Evolutionary conservation across 2,329 filamentous ascomycete species (phyloP).

Genomic region (Xylaria sp.): DNA sequence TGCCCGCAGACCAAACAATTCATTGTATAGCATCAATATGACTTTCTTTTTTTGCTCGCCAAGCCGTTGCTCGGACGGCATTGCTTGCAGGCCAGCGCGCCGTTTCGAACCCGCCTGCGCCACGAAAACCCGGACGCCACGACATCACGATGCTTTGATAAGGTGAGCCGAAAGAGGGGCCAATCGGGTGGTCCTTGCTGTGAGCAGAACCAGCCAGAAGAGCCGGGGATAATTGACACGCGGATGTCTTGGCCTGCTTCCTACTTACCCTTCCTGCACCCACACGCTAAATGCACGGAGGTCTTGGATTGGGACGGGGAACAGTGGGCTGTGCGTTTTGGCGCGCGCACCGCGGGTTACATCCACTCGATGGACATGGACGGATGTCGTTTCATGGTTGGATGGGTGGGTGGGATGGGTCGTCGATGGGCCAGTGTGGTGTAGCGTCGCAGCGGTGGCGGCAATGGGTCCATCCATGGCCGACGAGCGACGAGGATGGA

Average conservation of each 20-base stretch:
- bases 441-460: slow-evolving; percentile 38
- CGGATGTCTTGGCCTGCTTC: slow-evolving; percentile 32
- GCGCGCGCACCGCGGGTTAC: slow-evolving; percentile 39
- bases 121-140: slow-evolving; percentile 43
- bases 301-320: slow-evolving; percentile 40
- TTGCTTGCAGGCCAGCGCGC: slow-evolving; percentile 37
- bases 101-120: slow-evolving; percentile 36
- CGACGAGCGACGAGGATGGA: slow-evolving; percentile 21
- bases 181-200: slow-evolving; percentile 44
- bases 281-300: slow-evolving; percentile 32
- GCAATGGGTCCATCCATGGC: slow-evolving; percentile 25
- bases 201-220: slow-evolving; percentile 20
- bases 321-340: slow-evolving; percentile 40
- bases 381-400: slow-evolving; percentile 32
- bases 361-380: slow-evolving; percentile 35
- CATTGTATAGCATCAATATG: slow-evolving; percentile 8
- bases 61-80: slow-evolving; percentile 42
- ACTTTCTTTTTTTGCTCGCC: slow-evolving; percentile 30
- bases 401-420: slow-evolving; percentile 15
- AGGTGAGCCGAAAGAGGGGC: slow-evolving; percentile 38
- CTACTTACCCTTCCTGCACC: slow-evolving; percentile 27
- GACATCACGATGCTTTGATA: slow-evolving; percentile 36
- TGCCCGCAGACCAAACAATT: slow-evolving; percentile 7
- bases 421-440: slow-evolving; percentile 16
- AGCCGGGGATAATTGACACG: slow-evolving; percentile 32